Percentiles rank a stretch among this genome's conserved stretches.
Evolutionary conservation across 371 early-diverging fungal genomes (phyloP).

Genomic region (Mucor irregularis): DNA sequence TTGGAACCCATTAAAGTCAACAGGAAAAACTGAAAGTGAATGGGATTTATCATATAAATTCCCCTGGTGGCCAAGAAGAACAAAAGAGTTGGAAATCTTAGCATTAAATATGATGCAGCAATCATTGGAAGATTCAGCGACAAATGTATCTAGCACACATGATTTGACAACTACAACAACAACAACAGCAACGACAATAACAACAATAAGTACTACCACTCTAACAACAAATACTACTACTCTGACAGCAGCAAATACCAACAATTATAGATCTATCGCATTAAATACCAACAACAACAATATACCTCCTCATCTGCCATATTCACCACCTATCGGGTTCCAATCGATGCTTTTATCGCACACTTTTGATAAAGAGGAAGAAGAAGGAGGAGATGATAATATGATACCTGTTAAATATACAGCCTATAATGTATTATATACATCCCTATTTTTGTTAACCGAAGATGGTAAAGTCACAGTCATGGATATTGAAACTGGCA

Average conservation of each 20-base stretch:
- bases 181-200: slow-evolving; percentile 4
- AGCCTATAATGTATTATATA: slow-evolving; percentile 47
- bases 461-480: slow-evolving; percentile 51
- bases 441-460: slow-evolving; percentile 42
- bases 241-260: neutral
- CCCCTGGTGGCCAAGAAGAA: slow-evolving; percentile 40
- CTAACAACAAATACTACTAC: too few species aligned
- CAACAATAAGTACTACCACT: too few species aligned
- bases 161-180: too few species aligned
- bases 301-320: slow-evolving; percentile 16
- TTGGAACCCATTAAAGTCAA: slow-evolving; percentile 31
- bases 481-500: slow-evolving; percentile 47
- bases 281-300: neutral
- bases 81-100: slow-evolving; percentile 19
- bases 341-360: slow-evolving; percentile 38
- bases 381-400: neutral
- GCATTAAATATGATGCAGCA: slow-evolving; percentile 30
- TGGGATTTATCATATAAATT: slow-evolving; percentile 14
- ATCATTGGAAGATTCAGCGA: too few species aligned
- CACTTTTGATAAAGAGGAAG: slow-evolving; percentile 32
- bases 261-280: too few species aligned
- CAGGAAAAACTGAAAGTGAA: neutral
- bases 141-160: too few species aligned
- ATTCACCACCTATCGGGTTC: slow-evolving; percentile 31
- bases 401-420: slow-evolving; percentile 47